A percentile compares a stretch with the other conserved stretches of the same genome.
phyloP scores from a whole-genome alignment of 2,329 filamentous ascomycete genomes.

The Knufia petricola region DNA sequence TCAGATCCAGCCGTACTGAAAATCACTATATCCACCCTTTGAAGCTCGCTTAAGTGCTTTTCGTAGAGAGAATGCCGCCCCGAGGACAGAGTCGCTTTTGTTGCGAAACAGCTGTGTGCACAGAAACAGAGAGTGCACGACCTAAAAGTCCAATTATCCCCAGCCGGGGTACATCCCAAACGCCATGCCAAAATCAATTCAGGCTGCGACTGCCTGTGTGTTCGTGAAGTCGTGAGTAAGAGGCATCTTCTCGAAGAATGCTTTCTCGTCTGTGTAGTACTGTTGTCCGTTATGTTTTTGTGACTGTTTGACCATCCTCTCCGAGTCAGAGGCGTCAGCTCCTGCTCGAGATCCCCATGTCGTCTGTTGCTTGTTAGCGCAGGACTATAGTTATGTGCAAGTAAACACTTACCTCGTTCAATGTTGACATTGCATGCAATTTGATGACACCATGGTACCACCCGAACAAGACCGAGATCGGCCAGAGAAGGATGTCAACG shows the following conservation, averaged over 20 bases:
- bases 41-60: conserved; percentile 1
- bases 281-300: conserved; percentile 10
- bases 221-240: conserved; percentile 8
- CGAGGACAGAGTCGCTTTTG: background rate
- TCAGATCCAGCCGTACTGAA: background rate
- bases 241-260: conserved; percentile 7
- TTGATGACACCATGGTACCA: conserved; percentile 92
- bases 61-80: conserved; percentile 1
- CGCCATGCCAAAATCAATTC: background rate
- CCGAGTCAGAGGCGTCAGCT: conserved; percentile 71
- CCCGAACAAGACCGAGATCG: conserved; percentile 80
- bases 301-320: conserved; percentile 46
- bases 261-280: conserved; percentile 6
- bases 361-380: conserved; percentile 49
- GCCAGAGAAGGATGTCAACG: conserved; percentile 66
- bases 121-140: background rate
- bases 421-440: conserved; percentile 72
- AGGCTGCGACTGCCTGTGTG: conserved; percentile 9
- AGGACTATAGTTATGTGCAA: background rate
- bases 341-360: conserved; percentile 92
- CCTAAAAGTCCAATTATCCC: background rate
- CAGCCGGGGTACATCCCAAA: background rate
- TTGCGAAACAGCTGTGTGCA: background rate
- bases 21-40: background rate
- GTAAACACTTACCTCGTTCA: conserved; percentile 62